Percentiles rank a stretch among this genome's conserved stretches.
These are phyloP conservation scores for Ilex asprella DNA, from an alignment of 257 asterid genomes.

Conservation along the genomic window DNA sequence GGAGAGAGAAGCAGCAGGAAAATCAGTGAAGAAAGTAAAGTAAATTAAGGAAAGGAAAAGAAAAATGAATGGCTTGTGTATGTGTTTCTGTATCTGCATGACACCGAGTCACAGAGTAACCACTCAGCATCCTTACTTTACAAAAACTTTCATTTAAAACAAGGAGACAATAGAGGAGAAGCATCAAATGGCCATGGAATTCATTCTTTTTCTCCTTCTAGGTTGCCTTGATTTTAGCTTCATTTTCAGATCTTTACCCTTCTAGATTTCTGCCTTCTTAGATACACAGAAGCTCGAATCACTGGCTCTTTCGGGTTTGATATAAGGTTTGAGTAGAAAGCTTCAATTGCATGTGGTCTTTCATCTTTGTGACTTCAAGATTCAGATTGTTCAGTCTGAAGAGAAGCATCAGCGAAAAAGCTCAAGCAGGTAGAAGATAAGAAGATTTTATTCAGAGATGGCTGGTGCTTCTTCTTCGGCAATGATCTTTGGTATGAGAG, in stretches of 20 bases:
- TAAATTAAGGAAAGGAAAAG: background rate
- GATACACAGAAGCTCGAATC: background rate
- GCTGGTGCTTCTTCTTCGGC: constrained; percentile 47
- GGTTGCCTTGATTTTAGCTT: constrained; percentile 3
- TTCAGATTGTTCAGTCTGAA: constrained; percentile 3
- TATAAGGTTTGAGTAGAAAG: constrained; percentile 1
- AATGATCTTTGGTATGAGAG: constrained; percentile 31
- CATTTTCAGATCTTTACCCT: background rate
- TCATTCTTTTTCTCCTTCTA: background rate
- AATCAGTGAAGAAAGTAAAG: background rate
- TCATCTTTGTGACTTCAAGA: background rate
- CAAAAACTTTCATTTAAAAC: constrained; percentile 30
- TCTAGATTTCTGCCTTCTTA: background rate
- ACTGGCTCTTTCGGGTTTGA: background rate
- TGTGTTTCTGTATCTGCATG: constrained; percentile 39
- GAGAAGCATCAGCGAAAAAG: background rate
- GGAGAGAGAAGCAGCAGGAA: background rate
- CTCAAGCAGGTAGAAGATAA: background rate
- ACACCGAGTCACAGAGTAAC: constrained; percentile 36
- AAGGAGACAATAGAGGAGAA: no score
- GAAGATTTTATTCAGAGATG: constrained; percentile 11
- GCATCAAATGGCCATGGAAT: constrained; percentile 13
- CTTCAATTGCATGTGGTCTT: background rate
- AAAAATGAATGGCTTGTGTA: constrained; percentile 10
- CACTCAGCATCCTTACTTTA: constrained; percentile 30